These are phyloP conservation scores for Sporisorium reilianum DNA, from an alignment of 1,284 basidiomycete species.

Conservation along the genomic window DNA sequence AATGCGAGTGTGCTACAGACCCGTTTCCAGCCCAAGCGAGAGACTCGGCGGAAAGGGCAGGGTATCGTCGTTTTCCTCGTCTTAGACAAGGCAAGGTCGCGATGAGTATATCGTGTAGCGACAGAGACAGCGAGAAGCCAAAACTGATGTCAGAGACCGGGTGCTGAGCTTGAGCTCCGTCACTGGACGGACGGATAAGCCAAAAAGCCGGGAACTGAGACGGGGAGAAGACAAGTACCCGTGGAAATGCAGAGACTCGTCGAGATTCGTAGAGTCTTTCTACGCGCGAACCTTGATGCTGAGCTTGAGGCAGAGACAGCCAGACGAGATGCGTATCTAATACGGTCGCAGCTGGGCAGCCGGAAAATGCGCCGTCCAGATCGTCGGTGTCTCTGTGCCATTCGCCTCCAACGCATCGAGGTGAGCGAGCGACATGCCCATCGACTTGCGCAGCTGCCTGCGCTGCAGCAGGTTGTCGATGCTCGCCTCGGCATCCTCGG, in stretches of 20 bases:
- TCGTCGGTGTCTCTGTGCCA: slow-evolving; percentile 35
- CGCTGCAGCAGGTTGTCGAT: slow-evolving; percentile 31
- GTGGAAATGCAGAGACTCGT: not conserved
- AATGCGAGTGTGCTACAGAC: slow-evolving; percentile 29
- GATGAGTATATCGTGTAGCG: slow-evolving; percentile 38
- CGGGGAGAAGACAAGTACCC: not conserved
- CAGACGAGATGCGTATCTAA: not conserved
- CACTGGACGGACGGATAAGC: slow-evolving; percentile 3
- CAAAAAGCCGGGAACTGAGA: not conserved
- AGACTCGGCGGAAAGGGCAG: slow-evolving; percentile 4
- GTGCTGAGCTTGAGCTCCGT: slow-evolving; percentile 5
- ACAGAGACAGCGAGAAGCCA: not conserved
- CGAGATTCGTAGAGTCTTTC: not conserved
- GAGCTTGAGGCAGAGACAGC: not conserved
- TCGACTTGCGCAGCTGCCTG: slow-evolving; percentile 26
- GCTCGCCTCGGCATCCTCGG: slow-evolving; percentile 41
- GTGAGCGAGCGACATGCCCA: slow-evolving; percentile 16
- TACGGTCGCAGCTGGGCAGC: slow-evolving; percentile 51
- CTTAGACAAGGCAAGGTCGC: not conserved
- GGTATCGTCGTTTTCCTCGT: slow-evolving; percentile 25
- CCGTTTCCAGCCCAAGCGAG: not conserved
- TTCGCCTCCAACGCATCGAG: slow-evolving; percentile 27
- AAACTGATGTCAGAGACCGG: not conserved
- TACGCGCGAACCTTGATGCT: not conserved
- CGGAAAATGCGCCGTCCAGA: slow-evolving; percentile 47